Base-by-base conservation (phyloP, 306 rosid species). In the Spatholobus suberectus region DNA sequence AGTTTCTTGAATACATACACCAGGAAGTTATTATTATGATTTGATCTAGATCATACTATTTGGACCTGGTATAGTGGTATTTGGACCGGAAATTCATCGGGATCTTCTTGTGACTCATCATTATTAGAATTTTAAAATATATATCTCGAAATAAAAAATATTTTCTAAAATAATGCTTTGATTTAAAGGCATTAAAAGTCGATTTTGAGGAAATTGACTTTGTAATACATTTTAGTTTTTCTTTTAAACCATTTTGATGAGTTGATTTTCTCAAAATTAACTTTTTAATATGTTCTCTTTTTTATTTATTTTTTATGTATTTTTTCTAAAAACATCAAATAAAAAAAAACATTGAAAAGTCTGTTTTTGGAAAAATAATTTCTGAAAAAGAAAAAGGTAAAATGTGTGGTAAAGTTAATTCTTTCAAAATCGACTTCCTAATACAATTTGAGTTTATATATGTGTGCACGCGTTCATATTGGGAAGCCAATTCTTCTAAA, bases 1-100 rank as follows among this genome's bases (percentile, higher is more conserved):
- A 20, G 32, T 20, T 67, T 67, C 73, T 37, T 18, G 51, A 21
- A 67, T 67, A 67, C 73, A 67, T 37, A 37, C 51, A 67, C 51
- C 32, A 18, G 15, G 4, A 66, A 35, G 47, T n/a, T 35, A 66
- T 66, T 66, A 67, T 67, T 37, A 20, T 18, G 73, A 67, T 67
- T 67, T 67, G 49, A 67, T 67, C 27, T 10, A n/a, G 73, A 61
- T 12, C 68, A 13, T 0, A 32, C 43, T 17, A 32, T 32, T 20
- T 55, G 12, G 10, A 54, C 27, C 12, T 7, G 13, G 57, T 17
- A 54, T 54, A 8, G 27, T 27, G 20, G 1, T 51, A 51, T 73
- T 54, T 58, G 80, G 80, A 59, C 43, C 29, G 3, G 40, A 46
- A 21, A 75, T 11, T 55, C 3, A 74, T 52, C 15, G 55, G 69